A percentile compares a stretch with the other conserved stretches of the same genome.
Conservation (phyloP, 225 moss, liverwort and hornwort species). For the Ulota crispa region DNA sequence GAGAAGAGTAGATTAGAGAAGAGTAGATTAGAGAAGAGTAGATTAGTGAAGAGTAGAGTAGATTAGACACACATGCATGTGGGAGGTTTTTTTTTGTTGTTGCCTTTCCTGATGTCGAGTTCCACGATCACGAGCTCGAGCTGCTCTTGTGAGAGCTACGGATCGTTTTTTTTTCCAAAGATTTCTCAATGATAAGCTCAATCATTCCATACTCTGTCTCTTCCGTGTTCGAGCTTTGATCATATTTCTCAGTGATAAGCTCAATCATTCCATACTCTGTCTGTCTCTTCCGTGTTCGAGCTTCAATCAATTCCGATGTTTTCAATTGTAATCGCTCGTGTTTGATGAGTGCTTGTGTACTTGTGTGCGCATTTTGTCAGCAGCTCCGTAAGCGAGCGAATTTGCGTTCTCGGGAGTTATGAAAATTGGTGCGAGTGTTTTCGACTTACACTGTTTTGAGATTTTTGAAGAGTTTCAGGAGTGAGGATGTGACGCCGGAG, state of each 20-base stretch:
- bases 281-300: not conserved
- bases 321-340: not conserved
- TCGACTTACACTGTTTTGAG: no score
- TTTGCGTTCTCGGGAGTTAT: not conserved
- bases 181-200: not conserved
- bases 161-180: not conserved
- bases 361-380: no score
- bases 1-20: not conserved
- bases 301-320: no score
- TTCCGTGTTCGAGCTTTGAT: not conserved
- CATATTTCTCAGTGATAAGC: not conserved
- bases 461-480: no score
- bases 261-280: not conserved
- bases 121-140: constrained; percentile 13
- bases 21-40: no score
- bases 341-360: not conserved
- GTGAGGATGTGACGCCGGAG: not conserved
- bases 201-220: not conserved
- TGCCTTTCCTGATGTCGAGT: constrained; percentile 18
- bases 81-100: not conserved
- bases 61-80: not conserved
- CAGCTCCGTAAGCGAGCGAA: no score
- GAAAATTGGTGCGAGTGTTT: not conserved
- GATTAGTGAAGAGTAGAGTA: no score
- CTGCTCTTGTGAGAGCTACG: not conserved